Evolutionary conservation across 352 stramenopile species (phyloP), one percentile per base, ranked within the genome.

Genomic region (Globisporangium lucens): DNA sequence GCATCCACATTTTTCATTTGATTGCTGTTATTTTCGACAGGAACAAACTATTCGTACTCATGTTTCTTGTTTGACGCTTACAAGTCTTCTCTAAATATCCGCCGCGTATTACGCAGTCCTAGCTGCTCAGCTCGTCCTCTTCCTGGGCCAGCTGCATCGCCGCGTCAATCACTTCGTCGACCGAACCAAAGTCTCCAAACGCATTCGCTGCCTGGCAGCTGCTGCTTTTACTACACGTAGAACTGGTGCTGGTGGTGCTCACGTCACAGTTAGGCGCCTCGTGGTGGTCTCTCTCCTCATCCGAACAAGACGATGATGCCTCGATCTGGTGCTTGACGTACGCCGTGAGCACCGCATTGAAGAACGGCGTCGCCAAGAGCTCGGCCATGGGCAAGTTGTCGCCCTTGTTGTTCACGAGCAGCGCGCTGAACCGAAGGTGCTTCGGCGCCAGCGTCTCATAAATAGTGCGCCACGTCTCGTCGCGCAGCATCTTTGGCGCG

Each of bases 401-500:
- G 33, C 81, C 79, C 55, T 83, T 89, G 73, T 88, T 89, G 60
- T 80, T 72, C 30, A 77, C 80, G 13, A 90, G 70, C 41, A 91
- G 75, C 53, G 74, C 78, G 10, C 71, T 70, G 69, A 92, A 85
- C 36, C 75, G 80, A 30, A 92, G 66, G 41, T 89, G 76, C 41
- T 56, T 49, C 17, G 83, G 83, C 8, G 82, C 81, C 24, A 92
- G 47, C 3, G 75, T 80, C 61, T 86, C 82, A 75, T 92, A 92
- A 66, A 92, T 89, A 55, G 70, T 80, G 24, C 83, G 80, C 83
- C 83, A 92, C 20, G 71, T 71, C 70, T 89, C 83, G 59, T 90
- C 79, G 1, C 83, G 81, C 64, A 92, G 72, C 83, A 92, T 90
- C 72, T 90, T 92, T 0, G 83, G 82, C 3, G 82, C 81, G 69